phyloP scores from a whole-genome alignment of 371 early-diverging fungal species.

The Ordospora pajunii region DNA sequence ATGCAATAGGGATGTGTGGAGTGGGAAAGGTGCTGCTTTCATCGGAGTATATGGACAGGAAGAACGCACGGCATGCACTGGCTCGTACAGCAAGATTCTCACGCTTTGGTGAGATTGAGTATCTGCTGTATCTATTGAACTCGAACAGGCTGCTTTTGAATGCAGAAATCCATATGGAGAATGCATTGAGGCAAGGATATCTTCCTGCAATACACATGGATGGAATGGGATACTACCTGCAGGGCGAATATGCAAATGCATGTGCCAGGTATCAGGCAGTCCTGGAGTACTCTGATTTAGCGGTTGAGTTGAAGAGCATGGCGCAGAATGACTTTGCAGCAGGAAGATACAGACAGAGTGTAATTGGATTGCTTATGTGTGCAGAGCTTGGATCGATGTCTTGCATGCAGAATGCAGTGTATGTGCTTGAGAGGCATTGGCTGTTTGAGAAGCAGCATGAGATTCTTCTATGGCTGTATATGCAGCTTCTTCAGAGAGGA shows the following conservation, averaged over 20 bases:
- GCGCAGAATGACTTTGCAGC: conserved; percentile 41
- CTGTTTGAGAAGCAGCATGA: conserved; percentile 36
- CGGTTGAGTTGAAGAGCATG: conserved; percentile 32
- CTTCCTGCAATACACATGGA: conserved; percentile 59
- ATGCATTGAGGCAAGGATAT: conserved; percentile 52
- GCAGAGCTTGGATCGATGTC: conserved; percentile 46
- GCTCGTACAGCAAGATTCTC: conserved; percentile 32
- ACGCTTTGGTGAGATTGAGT: conserved; percentile 43
- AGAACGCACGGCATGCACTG: conserved; percentile 35
- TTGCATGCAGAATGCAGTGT: conserved; percentile 54
- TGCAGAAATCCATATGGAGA: conserved; percentile 42
- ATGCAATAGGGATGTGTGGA: conserved; percentile 53
- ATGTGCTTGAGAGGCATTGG: conserved; percentile 41
- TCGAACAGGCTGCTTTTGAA: background rate
- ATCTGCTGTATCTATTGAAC: conserved; percentile 41
- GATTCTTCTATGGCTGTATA: conserved; percentile 37
- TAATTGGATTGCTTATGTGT: conserved; percentile 39
- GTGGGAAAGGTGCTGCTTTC: conserved; percentile 49
- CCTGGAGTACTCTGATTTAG: conserved; percentile 22
- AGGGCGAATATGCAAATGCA: conserved; percentile 5
- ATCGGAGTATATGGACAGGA: conserved; percentile 22
- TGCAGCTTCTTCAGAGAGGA: conserved; percentile 22
- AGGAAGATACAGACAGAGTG: conserved; percentile 25
- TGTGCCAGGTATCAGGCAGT: conserved; percentile 36
- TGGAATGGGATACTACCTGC: conserved; percentile 34